Base-by-base conservation (phyloP, 371 early-diverging fungal species). In the Mucor indicus region DNA sequence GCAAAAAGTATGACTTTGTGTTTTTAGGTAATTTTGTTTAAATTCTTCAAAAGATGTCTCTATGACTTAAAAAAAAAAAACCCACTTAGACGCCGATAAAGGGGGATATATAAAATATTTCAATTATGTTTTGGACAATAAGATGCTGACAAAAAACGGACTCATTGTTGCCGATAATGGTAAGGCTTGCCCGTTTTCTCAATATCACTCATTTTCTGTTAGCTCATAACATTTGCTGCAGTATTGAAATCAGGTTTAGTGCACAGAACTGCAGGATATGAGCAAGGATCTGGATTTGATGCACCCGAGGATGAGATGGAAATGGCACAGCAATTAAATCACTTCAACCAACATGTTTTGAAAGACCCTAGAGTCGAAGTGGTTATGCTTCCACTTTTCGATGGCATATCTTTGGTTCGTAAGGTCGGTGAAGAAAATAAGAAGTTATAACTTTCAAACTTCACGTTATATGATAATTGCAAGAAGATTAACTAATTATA, bases 331-430 rank as follows among this genome's bases (percentile, higher is more conserved):
- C 53, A 73, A 6, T 41, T 81, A 5, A 72, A 85, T 35, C 54
- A 50, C 1, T 90, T 89, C 48, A 89, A 90, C 54, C 63, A 75
- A 48, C 69, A 85, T 50, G 76, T 90, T 7, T 42, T 47, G 13
- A 48, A 67, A 2, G 90, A 90, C 35, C 67, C 72, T 10, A 69
- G 87, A 35, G 70, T 77, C 0, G 83, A 84, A 31, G 71, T 72
- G 0, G 62, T 83, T 9, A 42, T 87, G 25, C 50, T 89, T 35
- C 89, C 88, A 0, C 29, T 79, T 10, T 84, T 81, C 57, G 87
- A 86, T 31, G 89, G 89, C 1, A 41, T 87, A 11, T 72, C 75
- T 3, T 43, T 89, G 20, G 76, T 87, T 15, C 68, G 71, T 30
- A 76, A 60, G 39, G n/a, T n/a, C n/a, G 60, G n/a, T n/a, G n/a